Evolutionary conservation across 441 rosid species (phyloP), one percentile per base, ranked within the genome.

Genomic region (Adansonia rubrostipa): DNA sequence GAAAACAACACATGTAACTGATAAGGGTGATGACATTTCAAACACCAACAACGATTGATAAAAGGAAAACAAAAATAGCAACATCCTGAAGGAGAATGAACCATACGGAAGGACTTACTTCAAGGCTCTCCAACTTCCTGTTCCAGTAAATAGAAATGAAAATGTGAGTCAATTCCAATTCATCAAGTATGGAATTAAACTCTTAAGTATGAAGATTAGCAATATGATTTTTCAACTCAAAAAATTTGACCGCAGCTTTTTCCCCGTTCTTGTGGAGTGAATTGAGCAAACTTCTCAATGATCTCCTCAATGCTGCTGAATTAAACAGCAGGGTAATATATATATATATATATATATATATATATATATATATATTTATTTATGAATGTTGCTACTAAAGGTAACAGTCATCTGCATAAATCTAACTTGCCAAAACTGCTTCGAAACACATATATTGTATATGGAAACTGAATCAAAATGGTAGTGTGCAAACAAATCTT

Each of bases 41-140:
- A 2, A 19, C 45, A 24, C 73, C 6, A 36, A 77, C 68, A 5
- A 61, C 74, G 50, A 62, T 36, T 17, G 7, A 40, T 66, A 40
- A 33, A 74, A 40, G 36, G 45, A 57, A 79, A 24, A 75, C 67
- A 36, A 22, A 48, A 28, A 61, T 63, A 58, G 72, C 63, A 14
- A 33, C 33, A 9, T 33, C 6, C 7, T 24, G 11, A 63, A 65
- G 60, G 71, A 48, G 36, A 70, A 57, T 66, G 40, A 48, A 53
- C 68, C 50, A 74, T 56, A 78, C 73, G 75, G 78, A 74, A 56
- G 65, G 73, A 78, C 93, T 89, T 87, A 93, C 96, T 86, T 92
- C 97, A 79, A 92, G 95, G 82, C 89, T 87, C 77, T 94, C 98
- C 85, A 91, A 79, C 87, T 86, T 93, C 90, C 94, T 92, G 95